Evolutionary conservation across 2,329 filamentous ascomycete genomes (phyloP).

Genomic region (Fusarium acutatum): DNA sequence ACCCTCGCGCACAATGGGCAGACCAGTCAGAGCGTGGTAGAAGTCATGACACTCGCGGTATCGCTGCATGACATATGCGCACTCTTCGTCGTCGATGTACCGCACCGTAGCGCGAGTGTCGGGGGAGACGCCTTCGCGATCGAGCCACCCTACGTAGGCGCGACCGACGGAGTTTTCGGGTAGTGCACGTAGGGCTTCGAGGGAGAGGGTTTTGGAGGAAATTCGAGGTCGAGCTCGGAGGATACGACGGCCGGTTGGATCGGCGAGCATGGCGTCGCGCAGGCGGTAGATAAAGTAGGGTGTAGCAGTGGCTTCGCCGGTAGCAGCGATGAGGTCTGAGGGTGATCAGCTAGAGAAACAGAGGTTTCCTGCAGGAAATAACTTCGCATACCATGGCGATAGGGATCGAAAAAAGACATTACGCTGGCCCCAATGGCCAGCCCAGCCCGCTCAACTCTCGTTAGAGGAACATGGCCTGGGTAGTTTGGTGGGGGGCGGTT

Average conservation of each 20-base stretch:
- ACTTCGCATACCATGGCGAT: slow-evolving; percentile 71
- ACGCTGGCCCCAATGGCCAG: slow-evolving; percentile 73
- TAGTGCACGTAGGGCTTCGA: slow-evolving; percentile 75
- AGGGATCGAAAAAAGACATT: slow-evolving; percentile 75
- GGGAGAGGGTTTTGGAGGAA: slow-evolving; percentile 74
- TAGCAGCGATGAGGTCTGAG: slow-evolving; percentile 87
- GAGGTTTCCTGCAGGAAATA: not conserved
- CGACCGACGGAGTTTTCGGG: slow-evolving; percentile 79
- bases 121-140: slow-evolving; percentile 90
- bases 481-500: slow-evolving; percentile 89
- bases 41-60: slow-evolving; percentile 99
- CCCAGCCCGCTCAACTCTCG: slow-evolving; percentile 75
- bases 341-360: not conserved
- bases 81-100: slow-evolving; percentile 95
- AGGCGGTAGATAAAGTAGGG: slow-evolving; percentile 96
- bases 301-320: slow-evolving; percentile 94
- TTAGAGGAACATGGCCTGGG: slow-evolving; percentile 91
- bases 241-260: slow-evolving; percentile 87
- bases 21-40: slow-evolving; percentile 91
- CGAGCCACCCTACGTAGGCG: slow-evolving; percentile 89
- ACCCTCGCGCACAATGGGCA: slow-evolving; percentile 92
- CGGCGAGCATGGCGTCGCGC: slow-evolving; percentile 87
- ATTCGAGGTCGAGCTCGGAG: slow-evolving; percentile 90
- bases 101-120: slow-evolving; percentile 85
- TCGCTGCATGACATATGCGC: slow-evolving; percentile 97